Percentiles rank a stretch among this genome's conserved stretches.
Evolutionary conservation across 768 basidiomycete species (phyloP).

Genomic region (Mycena galopus): DNA sequence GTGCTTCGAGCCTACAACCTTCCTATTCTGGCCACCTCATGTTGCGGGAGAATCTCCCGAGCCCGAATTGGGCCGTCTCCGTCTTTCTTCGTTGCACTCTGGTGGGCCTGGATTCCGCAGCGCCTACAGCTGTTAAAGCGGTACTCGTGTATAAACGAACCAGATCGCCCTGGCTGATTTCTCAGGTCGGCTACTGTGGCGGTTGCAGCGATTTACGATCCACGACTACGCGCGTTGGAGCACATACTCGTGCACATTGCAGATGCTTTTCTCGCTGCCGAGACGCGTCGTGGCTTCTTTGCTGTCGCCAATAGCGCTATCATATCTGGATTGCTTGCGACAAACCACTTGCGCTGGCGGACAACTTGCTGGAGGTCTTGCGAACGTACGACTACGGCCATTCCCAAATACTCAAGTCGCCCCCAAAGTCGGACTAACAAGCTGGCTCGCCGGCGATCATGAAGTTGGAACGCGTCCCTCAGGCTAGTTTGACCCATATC

Average conservation of each 20-base stretch:
- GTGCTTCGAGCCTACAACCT: conserved; percentile 15
- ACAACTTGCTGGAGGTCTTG: background rate
- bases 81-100: background rate
- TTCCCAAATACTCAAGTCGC: too few relatives aligned
- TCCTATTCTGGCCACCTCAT: conserved; percentile 30
- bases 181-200: too few relatives aligned
- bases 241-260: background rate
- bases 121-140: background rate
- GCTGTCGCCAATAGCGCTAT: conserved; percentile 1
- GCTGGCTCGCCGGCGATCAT: conserved; percentile 4
- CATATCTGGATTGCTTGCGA: background rate
- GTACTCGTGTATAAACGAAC: background rate
- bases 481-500: background rate
- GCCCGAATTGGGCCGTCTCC: conserved; percentile 14
- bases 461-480: too few relatives aligned
- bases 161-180: background rate
- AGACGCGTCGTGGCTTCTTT: background rate
- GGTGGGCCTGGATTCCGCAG: background rate
- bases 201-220: background rate
- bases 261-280: background rate
- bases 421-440: background rate
- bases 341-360: background rate
- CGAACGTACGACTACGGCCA: background rate
- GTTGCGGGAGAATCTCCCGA: conserved; percentile 29
- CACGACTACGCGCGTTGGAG: background rate